phyloP scores from a whole-genome alignment of 495 filamentous ascomycete species.

The Xylaria telfairii region DNA sequence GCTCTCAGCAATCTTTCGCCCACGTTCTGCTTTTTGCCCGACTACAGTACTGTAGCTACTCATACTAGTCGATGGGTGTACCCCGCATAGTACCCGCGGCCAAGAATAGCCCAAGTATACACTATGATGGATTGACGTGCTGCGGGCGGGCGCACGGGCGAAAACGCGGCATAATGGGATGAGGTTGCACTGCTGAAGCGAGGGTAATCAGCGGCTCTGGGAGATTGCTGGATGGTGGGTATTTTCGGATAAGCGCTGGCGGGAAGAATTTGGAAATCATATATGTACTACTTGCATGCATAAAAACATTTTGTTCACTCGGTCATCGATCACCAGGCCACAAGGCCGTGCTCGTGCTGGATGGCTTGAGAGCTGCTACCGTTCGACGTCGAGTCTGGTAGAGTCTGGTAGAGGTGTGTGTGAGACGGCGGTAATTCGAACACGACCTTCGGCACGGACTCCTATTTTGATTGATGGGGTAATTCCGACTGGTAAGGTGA shows the following conservation, averaged over 20 bases:
- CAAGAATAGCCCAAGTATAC: slow-evolving; percentile 7
- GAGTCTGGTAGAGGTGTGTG: background rate
- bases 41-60: background rate
- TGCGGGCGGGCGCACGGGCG: slow-evolving; percentile 6
- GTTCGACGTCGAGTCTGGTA: background rate
- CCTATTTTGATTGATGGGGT: background rate
- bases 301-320: background rate
- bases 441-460: background rate
- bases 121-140: background rate
- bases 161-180: background rate
- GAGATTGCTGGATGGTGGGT: slow-evolving; percentile 24
- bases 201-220: slow-evolving; percentile 25
- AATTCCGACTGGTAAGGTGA: background rate
- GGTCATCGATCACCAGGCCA: background rate
- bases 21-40: background rate
- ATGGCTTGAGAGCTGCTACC: background rate
- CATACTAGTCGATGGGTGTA: background rate
- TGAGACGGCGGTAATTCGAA: background rate
- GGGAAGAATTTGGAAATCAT: slow-evolving; percentile 1
- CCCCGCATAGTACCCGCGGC: slow-evolving; percentile 17
- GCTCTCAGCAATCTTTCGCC: background rate
- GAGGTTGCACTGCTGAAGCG: slow-evolving; percentile 26
- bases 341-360: background rate
- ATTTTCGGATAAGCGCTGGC: slow-evolving; percentile 26
- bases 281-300: background rate